Evolutionary conservation across 2,329 filamentous ascomycete genomes (phyloP).

Genomic region (Trichoderma afroharzianum): DNA sequence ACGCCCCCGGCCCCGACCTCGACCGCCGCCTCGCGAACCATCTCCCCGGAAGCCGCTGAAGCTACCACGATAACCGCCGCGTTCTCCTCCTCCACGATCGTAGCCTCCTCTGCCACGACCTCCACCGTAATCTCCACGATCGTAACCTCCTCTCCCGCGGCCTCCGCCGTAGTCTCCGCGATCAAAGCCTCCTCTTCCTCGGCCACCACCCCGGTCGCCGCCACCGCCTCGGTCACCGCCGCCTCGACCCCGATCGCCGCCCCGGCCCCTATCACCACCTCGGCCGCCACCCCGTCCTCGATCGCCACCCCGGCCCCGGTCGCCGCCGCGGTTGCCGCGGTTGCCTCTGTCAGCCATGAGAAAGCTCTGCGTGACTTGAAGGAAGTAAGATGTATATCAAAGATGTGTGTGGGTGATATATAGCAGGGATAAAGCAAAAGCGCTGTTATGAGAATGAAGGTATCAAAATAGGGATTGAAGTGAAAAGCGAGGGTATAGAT

Average conservation of each 20-base stretch:
- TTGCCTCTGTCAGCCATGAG: conserved; percentile 21
- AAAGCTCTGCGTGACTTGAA: neutral
- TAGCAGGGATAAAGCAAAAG: neutral
- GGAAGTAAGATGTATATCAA: neutral
- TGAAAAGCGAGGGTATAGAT: neutral
- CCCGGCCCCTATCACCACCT: conserved; percentile 18
- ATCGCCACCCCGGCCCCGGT: conserved; percentile 14
- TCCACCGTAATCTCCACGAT: conserved; percentile 24
- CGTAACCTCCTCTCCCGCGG: neutral
- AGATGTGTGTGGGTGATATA: neutral
- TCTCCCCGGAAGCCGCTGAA: conserved; percentile 22
- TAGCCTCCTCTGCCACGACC: conserved; percentile 6
- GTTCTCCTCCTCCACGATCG: conserved; percentile 23
- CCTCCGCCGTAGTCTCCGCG: conserved; percentile 18
- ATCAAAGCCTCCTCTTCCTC: conserved; percentile 11
- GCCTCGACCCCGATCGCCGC: conserved; percentile 1
- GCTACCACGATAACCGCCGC: conserved; percentile 20
- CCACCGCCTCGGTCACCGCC: conserved; percentile 17
- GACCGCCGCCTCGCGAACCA: conserved; percentile 22
- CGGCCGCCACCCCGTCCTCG: conserved; percentile 21
- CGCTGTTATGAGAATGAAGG: neutral
- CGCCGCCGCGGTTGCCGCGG: conserved; percentile 18
- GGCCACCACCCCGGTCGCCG: conserved; percentile 23
- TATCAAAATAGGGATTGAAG: neutral
- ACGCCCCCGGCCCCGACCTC: conserved; percentile 25